These are phyloP conservation scores for Neurospora sublineolata DNA, from an alignment of 495 filamentous ascomycete genomes.

Conservation along the genomic window DNA sequence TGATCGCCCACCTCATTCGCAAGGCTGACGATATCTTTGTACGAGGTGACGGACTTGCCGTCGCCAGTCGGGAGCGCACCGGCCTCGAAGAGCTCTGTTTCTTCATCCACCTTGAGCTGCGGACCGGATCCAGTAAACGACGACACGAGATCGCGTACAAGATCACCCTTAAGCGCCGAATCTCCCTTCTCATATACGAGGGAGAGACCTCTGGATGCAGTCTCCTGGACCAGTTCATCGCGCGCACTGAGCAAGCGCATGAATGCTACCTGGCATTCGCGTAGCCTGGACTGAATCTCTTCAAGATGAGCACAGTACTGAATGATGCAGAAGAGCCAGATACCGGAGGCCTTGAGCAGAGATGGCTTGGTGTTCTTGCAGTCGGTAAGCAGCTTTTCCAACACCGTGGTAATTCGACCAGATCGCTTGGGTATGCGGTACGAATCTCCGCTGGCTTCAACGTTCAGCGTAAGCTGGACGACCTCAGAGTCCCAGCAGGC, in stretches of 20 bases:
- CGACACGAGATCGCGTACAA: slow-evolving; percentile 75
- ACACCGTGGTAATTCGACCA: slow-evolving; percentile 38
- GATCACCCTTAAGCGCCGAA: slow-evolving; percentile 60
- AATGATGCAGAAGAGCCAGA: slow-evolving; percentile 87
- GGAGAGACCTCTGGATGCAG: slow-evolving; percentile 78
- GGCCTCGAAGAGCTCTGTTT: slow-evolving; percentile 90
- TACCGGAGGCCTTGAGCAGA: slow-evolving; percentile 75
- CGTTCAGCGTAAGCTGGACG: slow-evolving; percentile 39
- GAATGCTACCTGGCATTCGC: slow-evolving; percentile 77
- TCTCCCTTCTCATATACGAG: slow-evolving; percentile 90
- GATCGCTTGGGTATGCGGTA: slow-evolving; percentile 27
- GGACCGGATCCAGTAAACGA: slow-evolving; percentile 71
- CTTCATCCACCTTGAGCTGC: slow-evolving; percentile 67
- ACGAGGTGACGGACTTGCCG: slow-evolving; percentile 78
- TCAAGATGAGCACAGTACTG: slow-evolving; percentile 72
- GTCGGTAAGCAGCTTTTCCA: slow-evolving; percentile 59
- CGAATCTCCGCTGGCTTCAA: slow-evolving; percentile 22
- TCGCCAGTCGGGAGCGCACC: slow-evolving; percentile 86
- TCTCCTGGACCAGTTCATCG: slow-evolving; percentile 90
- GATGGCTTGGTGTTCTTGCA: slow-evolving; percentile 77
- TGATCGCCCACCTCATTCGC: slow-evolving; percentile 90
- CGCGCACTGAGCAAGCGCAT: slow-evolving; percentile 75
- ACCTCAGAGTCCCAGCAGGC: slow-evolving; percentile 61
- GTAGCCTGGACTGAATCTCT: slow-evolving; percentile 58
- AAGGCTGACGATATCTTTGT: slow-evolving; percentile 88